Evolutionary conservation across 495 filamentous ascomycete species (phyloP), one percentile per base, ranked within the genome.

Genomic region (Cercophora samala): DNA sequence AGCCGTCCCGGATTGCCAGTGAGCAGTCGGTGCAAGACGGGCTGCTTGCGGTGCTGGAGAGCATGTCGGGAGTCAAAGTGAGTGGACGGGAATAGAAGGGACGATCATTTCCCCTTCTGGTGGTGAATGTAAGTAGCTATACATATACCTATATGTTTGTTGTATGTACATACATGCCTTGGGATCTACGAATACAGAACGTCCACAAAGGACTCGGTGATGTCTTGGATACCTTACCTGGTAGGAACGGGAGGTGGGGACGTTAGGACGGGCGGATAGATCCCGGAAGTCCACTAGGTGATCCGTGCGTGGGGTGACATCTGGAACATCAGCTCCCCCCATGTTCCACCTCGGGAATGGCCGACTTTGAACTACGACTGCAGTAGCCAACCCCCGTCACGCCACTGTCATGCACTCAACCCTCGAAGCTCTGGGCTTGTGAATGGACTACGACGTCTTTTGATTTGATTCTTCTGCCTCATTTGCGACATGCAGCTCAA

Each of bases 21-120:
- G 73, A 76, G 22, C 70, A 66, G 37, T 62, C 18, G 52, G 23
- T 61, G 17, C 77, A 79, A 61, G 66, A 71, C 18, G 58, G 42
- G 60, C 26, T 76, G 55, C 54, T 77, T 56, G 68, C 63, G 42
- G 65, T 68, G 42, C 58, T 77, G 51, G 69, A 61, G 21, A 56
- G 64, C 22, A 65, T 73, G 64, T 5, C 70, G 68, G 1, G 68
- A 63, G 58, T 67, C 29, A 46, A 46, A 46, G 37, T 46, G 37
- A 46, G 37, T 13, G 37, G 3, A 46, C 13, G 13, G 37, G 6
- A 13, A 46, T 46, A 46, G 37, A 0, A 46, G 37, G 37, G 37
- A 17, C 11, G 37, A 46, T 46, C 37, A 46, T 46, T 46, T 46
- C 37, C n/a, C 37, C 37, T 46, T 46, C 37, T 46, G 37, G 37